A percentile compares a stretch with the other conserved stretches of the same genome.
Conservation (phyloP, 2,329 filamentous ascomycete species). For the Pseudogymnoascus sp. region DNA sequence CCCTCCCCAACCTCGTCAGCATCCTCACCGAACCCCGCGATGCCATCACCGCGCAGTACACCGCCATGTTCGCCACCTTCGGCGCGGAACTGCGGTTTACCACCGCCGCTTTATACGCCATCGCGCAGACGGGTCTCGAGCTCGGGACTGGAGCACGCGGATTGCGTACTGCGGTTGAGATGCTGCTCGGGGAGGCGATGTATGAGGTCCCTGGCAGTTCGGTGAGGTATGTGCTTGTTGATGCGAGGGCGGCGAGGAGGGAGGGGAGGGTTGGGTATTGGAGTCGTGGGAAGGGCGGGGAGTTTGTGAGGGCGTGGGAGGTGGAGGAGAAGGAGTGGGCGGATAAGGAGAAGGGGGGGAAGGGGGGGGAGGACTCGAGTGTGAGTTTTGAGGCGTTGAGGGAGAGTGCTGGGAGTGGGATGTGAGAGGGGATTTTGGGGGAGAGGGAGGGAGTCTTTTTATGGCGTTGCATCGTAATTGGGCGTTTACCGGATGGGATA, state of each 20-base stretch:
- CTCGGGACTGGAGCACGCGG: slow-evolving; percentile 75
- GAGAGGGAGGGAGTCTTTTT: background rate
- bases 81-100: slow-evolving; percentile 74
- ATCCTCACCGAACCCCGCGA: slow-evolving; percentile 91
- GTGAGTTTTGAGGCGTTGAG: slow-evolving; percentile 23
- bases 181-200: slow-evolving; percentile 69
- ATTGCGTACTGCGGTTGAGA: slow-evolving; percentile 72
- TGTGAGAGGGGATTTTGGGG: slow-evolving; percentile 12
- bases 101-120: slow-evolving; percentile 65
- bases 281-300: slow-evolving; percentile 61
- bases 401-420: slow-evolving; percentile 21
- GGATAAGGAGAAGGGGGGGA: slow-evolving; percentile 10
- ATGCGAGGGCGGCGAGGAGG: slow-evolving; percentile 51
- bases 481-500: background rate
- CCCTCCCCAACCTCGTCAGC: slow-evolving; percentile 59
- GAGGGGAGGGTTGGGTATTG: slow-evolving; percentile 51
- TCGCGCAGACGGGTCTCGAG: slow-evolving; percentile 55
- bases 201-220: slow-evolving; percentile 59
- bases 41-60: slow-evolving; percentile 80
- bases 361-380: slow-evolving; percentile 5
- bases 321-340: slow-evolving; percentile 45
- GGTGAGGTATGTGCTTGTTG: slow-evolving; percentile 65
- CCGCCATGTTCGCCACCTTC: slow-evolving; percentile 70
- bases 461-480: background rate
- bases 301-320: slow-evolving; percentile 58